Evolutionary conservation across 495 filamentous ascomycete genomes (phyloP).

Genomic region (Daldinia childiae): DNA sequence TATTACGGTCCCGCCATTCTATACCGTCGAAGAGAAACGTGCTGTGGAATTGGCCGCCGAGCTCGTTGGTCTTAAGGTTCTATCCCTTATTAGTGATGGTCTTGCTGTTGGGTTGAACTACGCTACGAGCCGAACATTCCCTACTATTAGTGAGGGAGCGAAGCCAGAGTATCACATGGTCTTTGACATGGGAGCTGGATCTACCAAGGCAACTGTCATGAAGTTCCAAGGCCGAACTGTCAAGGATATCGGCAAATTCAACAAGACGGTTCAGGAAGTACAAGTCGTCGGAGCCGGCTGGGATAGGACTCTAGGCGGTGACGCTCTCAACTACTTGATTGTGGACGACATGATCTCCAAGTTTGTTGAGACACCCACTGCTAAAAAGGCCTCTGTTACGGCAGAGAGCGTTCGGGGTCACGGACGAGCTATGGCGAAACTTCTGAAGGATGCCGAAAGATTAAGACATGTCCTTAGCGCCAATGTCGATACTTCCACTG

Average conservation of each 20-base stretch:
- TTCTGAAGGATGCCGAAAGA: conserved; percentile 91
- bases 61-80: conserved; percentile 84
- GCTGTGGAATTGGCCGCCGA: conserved; percentile 83
- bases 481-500: conserved; percentile 80
- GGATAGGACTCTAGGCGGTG: conserved; percentile 90
- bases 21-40: conserved; percentile 86
- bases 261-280: conserved; percentile 96
- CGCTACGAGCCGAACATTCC: conserved; percentile 89
- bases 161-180: conserved; percentile 93
- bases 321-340: conserved; percentile 86
- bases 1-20: conserved; percentile 92
- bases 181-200: conserved; percentile 98
- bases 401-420: conserved; percentile 71
- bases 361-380: conserved; percentile 74
- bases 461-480: conserved; percentile 91
- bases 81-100: conserved; percentile 88
- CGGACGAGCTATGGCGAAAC: conserved; percentile 84
- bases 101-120: conserved; percentile 95
- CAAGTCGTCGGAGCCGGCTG: conserved; percentile 85
- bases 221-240: conserved; percentile 88
- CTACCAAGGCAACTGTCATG: conserved; percentile 93
- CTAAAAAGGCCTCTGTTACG: conserved; percentile 72
- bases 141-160: conserved; percentile 79
- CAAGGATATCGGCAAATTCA: conserved; percentile 92
- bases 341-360: conserved; percentile 85